These are phyloP conservation scores for Pleurotus eryngii DNA, from an alignment of 768 basidiomycete genomes.

Conservation along the genomic window DNA sequence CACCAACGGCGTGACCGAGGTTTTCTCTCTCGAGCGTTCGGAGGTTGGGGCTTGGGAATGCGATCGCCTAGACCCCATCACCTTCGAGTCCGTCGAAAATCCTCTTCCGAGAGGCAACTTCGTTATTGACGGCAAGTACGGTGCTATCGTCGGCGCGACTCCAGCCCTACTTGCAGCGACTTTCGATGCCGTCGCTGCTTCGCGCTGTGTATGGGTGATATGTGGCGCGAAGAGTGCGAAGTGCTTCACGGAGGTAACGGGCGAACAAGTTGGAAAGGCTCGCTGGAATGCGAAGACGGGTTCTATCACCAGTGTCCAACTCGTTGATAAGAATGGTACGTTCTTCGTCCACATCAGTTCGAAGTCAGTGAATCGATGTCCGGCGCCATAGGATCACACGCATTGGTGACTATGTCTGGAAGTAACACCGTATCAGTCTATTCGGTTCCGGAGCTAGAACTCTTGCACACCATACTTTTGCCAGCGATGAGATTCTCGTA, in stretches of 20 bases:
- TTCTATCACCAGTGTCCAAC: conserved; percentile 43
- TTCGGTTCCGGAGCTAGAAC: conserved; percentile 62
- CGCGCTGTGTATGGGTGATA: conserved; percentile 39
- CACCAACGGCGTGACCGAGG: conserved; percentile 53
- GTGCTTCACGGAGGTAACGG: conserved; percentile 54
- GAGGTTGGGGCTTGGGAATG: conserved; percentile 33
- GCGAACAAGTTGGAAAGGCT: conserved; percentile 61
- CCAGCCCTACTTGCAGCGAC: conserved; percentile 8
- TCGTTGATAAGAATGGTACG: conserved; percentile 64
- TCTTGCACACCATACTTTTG: conserved; percentile 43
- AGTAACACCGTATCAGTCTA: conserved; percentile 47
- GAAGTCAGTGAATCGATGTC: neutral
- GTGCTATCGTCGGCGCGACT: conserved; percentile 18
- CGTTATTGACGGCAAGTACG: conserved; percentile 54
- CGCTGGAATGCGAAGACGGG: conserved; percentile 61
- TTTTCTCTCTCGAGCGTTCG: conserved; percentile 49
- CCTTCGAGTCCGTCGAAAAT: conserved; percentile 38
- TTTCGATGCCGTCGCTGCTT: conserved; percentile 12
- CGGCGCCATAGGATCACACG: conserved; percentile 39
- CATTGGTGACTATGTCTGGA: conserved; percentile 55
- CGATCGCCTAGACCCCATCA: conserved; percentile 27
- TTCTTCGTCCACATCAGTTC: neutral
- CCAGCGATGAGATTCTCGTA: conserved; percentile 32
- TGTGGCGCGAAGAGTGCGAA: conserved; percentile 59
- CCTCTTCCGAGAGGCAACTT: conserved; percentile 47